phyloP scores from a whole-genome alignment of 495 filamentous ascomycete species.

The Penicillium mononematosum region DNA sequence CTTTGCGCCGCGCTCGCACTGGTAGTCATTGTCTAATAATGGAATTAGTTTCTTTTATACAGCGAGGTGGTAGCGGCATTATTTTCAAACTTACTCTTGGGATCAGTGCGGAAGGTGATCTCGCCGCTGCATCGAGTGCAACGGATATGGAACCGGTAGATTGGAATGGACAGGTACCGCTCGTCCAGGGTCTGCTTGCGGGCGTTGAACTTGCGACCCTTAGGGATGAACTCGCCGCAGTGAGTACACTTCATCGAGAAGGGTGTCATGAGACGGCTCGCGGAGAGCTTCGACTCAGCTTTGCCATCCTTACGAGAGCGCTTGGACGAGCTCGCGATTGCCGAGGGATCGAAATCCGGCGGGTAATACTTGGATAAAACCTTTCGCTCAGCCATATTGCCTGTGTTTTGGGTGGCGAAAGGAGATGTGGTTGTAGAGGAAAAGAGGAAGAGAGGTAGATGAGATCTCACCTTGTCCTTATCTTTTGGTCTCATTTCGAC shows the following conservation, averaged over 20 bases:
- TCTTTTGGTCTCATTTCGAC: too few relatives aligned
- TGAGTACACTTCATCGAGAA: slow-evolving; percentile 89
- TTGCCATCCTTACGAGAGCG: not conserved
- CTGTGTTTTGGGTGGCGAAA: slow-evolving; percentile 21
- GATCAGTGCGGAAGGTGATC: slow-evolving; percentile 94
- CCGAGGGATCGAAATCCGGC: slow-evolving; percentile 93
- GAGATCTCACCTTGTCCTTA: not conserved
- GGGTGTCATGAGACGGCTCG: slow-evolving; percentile 94
- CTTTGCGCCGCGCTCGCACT: slow-evolving; percentile 81
- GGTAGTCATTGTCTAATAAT: slow-evolving; percentile 71
- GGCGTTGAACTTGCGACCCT: slow-evolving; percentile 95
- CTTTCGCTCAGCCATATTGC: slow-evolving; percentile 89
- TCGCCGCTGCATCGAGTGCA: slow-evolving; percentile 88
- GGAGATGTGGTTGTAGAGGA: too few relatives aligned
- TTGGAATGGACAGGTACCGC: slow-evolving; percentile 83
- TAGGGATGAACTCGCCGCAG: slow-evolving; percentile 97
- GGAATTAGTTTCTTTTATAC: not conserved
- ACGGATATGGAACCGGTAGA: slow-evolving; percentile 92
- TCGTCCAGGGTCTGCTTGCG: slow-evolving; percentile 93
- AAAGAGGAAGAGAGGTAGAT: not conserved
- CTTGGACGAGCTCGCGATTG: slow-evolving; percentile 61
- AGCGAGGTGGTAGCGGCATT: not conserved
- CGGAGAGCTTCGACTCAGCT: not conserved
- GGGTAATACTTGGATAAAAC: slow-evolving; percentile 86
- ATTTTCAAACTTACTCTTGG: slow-evolving; percentile 59